Percentiles rank a stretch among this genome's conserved stretches.
Evolutionary conservation across 495 filamentous ascomycete species (phyloP).

Genomic region (Talaromyces proteolyticus): DNA sequence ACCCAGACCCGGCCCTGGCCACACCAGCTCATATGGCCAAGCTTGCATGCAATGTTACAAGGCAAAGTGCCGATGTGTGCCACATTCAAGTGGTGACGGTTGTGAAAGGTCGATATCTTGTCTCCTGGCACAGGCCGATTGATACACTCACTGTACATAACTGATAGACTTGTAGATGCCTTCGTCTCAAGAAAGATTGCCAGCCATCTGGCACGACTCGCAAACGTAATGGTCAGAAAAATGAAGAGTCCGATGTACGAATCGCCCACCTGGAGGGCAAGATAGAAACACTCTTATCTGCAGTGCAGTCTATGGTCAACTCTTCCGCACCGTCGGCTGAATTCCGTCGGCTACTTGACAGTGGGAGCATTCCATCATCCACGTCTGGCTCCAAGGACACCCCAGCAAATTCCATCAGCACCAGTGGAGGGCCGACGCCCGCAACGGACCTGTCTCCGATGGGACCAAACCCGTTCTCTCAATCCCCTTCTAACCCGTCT

Average conservation of each 20-base stretch:
- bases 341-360: neutral
- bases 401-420: neutral
- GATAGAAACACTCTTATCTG: conserved; percentile 19
- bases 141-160: neutral
- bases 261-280: conserved; percentile 39
- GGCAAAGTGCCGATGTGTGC: conserved; percentile 26
- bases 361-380: neutral
- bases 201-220: conserved; percentile 25
- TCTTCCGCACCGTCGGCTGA: conserved; percentile 1
- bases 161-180: conserved; percentile 30
- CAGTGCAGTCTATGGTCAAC: conserved; percentile 14
- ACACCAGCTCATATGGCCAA: conserved; percentile 17
- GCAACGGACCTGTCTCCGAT: neutral
- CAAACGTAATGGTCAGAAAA: conserved; percentile 18
- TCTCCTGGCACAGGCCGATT: neutral
- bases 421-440: neutral
- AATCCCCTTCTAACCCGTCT: conserved; percentile 8
- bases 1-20: neutral
- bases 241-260: conserved; percentile 33
- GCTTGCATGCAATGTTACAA: conserved; percentile 24
- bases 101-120: conserved; percentile 15
- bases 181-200: conserved; percentile 34
- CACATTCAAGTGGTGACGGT: conserved; percentile 7
- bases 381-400: neutral
- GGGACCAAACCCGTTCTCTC: neutral